Evolutionary conservation across 2,329 filamentous ascomycete species (phyloP).

Genomic region (Pyricularia sp.): DNA sequence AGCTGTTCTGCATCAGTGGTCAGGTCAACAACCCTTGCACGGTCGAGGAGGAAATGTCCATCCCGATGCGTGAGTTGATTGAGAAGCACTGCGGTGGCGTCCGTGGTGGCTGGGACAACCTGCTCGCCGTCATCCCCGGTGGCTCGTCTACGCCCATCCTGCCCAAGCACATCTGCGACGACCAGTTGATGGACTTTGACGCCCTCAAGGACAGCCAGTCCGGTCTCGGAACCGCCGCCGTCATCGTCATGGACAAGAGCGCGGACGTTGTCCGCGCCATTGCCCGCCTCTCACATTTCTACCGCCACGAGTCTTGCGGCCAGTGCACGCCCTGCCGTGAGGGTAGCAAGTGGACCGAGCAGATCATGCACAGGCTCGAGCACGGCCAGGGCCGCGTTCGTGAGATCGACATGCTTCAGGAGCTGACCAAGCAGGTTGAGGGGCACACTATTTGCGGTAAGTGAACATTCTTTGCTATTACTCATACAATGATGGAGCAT

Average conservation of each 20-base stretch:
- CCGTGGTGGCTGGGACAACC: conserved; percentile 92
- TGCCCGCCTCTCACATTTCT: conserved; percentile 86
- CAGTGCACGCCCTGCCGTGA: conserved; percentile 99
- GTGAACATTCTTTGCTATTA: conserved; percentile 12
- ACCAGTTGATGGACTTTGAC: conserved; percentile 98
- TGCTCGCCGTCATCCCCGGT: conserved; percentile 87
- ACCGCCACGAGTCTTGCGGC: conserved; percentile 95
- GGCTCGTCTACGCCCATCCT: conserved; percentile 94
- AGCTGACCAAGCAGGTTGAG: conserved; percentile 98
- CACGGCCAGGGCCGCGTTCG: conserved; percentile 75
- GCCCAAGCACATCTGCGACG: conserved; percentile 78
- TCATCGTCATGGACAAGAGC: conserved; percentile 98
- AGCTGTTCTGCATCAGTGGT: conserved; percentile 96
- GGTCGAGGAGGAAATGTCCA: conserved; percentile 99
- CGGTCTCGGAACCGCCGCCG: conserved; percentile 90
- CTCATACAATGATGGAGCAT: neutral
- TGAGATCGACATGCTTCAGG: conserved; percentile 99
- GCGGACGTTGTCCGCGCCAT: conserved; percentile 93
- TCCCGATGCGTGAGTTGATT: conserved; percentile 87
- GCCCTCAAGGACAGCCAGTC: conserved; percentile 95
- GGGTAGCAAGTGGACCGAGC: conserved; percentile 96
- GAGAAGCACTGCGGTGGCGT: conserved; percentile 98
- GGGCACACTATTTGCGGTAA: conserved; percentile 95
- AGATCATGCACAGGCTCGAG: conserved; percentile 97
- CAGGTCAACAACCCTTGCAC: conserved; percentile 98